Percentiles rank a stretch among this genome's conserved stretches.
Conservation (phyloP, 2,329 filamentous ascomycete genomes). For the Pseudopyricularia javanii region DNA sequence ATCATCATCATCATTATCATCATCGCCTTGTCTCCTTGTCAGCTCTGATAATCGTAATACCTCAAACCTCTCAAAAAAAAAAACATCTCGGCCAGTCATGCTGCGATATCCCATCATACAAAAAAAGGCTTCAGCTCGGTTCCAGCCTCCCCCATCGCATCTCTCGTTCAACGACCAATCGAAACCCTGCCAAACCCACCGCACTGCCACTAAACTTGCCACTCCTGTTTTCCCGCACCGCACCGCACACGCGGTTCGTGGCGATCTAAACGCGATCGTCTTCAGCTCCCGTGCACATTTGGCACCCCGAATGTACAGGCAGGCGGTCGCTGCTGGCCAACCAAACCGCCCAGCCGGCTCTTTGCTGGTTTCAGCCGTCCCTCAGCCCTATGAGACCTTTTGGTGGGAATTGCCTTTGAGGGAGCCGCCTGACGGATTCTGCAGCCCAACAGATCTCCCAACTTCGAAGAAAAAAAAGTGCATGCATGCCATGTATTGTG, state of each 20-base stretch:
- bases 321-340: neutral
- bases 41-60: no score
- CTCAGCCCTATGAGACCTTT: neutral
- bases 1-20: no score
- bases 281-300: neutral
- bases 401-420: no score
- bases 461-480: no score
- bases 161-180: neutral
- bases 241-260: neutral
- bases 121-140: neutral
- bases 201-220: neutral
- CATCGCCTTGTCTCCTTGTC: no score
- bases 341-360: neutral
- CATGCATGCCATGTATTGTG: no score
- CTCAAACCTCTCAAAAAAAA: no score
- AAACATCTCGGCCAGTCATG: no score
- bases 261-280: neutral
- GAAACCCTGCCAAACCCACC: neutral
- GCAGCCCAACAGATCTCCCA: no score
- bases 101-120: neutral
- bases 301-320: neutral
- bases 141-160: neutral
- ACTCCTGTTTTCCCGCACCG: neutral
- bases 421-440: no score
- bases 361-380: neutral